Base-by-base conservation (phyloP, 1,139 yeast species). In the Yamadazyma sp. region DNA sequence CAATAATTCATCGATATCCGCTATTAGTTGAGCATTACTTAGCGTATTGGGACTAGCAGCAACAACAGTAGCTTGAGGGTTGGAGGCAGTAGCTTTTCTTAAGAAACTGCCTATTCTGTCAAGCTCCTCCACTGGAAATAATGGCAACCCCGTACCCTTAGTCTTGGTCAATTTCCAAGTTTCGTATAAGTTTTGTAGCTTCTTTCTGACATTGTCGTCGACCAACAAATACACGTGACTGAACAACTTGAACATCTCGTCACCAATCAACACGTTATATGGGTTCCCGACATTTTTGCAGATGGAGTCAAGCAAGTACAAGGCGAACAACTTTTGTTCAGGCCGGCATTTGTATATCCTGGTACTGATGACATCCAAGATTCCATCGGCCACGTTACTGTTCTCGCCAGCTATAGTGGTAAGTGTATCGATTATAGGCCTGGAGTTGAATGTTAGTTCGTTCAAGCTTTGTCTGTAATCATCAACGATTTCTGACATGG, bases 221-320 rank as follows among this genome's bases (percentile, higher is more conserved):
- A 86, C 92, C 41, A 84, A 65, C 22, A 88, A 76, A 56, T 87
- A 94, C 2, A 90, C 83, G 46, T 80, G 82, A 18, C 87, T 80
- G 60, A 84, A 92, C 2, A 86, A 66, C 50, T 72, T 77, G 62
- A 73, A 82, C 30, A 88, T 67, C 37, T 81, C 82, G 37, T 65
- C 76, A 5, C 89, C 85, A 56, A 90, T 80, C 43, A 85, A 62
- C 9, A 80, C 71, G 25, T 89, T 86, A 57, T 90, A 92, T 1
- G 97, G 97, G 44, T 81, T 76, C 6, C 97, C 97, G 16, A 88
- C 83, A 51, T 83, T 86, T 61, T 92, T 92, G 62, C 95, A 86
- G 33, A 92, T 85, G n/a, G 97, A 89, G 59, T 92, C 98, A 41
- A 92, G 64, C 35, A 90, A 72, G 57, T 90, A 92, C 48, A 92